Evolutionary conservation across 2,329 filamentous ascomycete species (phyloP), one percentile per base, ranked within the genome.

Genomic region (Ophiostoma quercus): DNA sequence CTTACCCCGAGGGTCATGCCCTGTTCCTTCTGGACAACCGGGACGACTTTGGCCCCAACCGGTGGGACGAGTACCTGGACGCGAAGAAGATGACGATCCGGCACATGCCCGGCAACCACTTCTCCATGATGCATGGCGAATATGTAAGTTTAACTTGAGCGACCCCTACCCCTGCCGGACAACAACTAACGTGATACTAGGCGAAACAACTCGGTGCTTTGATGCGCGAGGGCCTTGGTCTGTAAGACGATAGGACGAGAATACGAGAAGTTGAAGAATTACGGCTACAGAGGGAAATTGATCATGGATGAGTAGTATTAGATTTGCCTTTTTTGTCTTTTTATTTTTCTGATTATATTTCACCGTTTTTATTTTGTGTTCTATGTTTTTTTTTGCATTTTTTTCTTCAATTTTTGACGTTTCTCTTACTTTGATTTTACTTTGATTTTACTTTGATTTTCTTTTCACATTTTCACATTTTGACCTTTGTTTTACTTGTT

Each of bases 11-110:
- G 66, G 84, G 82, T 75, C 89, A 84, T 79, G 89, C 84, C 75
- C 85, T 85, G 77, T 92, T 90, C 85, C 80, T 92, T 69, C 83
- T 92, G 5, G 88, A 92, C 77, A 90, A 92, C 81, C 83, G 90
- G 71, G 87, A 85, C 3, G 88, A 91, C 77, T 92, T 92, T 77
- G 84, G 84, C 2, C 84, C 87, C 71, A 91, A 91, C 76, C 83
- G 87, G 25, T 91, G 88, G 88, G 88, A 87, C 37, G 85, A 90
- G 77, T 87, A 88, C 60, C 79, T 91, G 54, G 86, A 87, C 68
- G 76, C 80, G 67, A 79, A 84, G 69, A 89, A 87, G 78, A 88
- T 91, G 79, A 81, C 82, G 67, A 88, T 85, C 73, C 84, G 83
- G 69, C 87, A 89, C 75, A 90, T 91, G 87, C 86, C 85, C 19